Conservation (phyloP, 805 yeast species). For the Sugiyamaella qingdaonensis region DNA sequence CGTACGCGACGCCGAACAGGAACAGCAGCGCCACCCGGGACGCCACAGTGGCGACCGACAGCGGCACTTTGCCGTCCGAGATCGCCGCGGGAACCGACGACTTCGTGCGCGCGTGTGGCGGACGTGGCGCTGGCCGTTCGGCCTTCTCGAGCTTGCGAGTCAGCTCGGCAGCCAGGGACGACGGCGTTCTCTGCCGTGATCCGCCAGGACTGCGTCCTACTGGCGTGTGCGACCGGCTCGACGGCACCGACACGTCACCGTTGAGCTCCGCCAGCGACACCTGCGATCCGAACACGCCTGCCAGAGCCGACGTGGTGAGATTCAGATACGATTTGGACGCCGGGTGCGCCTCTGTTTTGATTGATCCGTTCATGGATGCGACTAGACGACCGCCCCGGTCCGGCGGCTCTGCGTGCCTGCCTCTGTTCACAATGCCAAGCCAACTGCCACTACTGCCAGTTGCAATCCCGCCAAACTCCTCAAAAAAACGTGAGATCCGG, state of each 20-base stretch:
- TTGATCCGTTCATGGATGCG: not conserved
- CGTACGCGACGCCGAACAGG: conserved; percentile 29
- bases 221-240: conserved; percentile 7
- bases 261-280: conserved; percentile 36
- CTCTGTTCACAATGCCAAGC: too few species aligned
- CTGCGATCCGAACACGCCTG: conserved; percentile 38
- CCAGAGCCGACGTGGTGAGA: conserved; percentile 31
- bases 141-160: not conserved
- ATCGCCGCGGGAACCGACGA: conserved; percentile 5
- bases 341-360: not conserved
- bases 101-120: not conserved
- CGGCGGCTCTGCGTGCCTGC: too few species aligned
- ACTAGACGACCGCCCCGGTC: too few species aligned
- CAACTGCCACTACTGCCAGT: too few species aligned
- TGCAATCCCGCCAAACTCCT: too few species aligned
- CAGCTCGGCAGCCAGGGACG: not conserved
- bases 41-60: conserved; percentile 17
- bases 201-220: conserved; percentile 5
- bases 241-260: conserved; percentile 25
- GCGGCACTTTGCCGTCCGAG: conserved; percentile 16
- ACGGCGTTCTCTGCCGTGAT: not conserved
- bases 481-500: too few species aligned
- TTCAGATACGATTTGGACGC: conserved; percentile 22
- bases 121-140: not conserved
- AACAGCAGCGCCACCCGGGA: conserved; percentile 22